Evolutionary conservation across 2,329 filamentous ascomycete species (phyloP).

Genomic region (Colletotrichum sp.): DNA sequence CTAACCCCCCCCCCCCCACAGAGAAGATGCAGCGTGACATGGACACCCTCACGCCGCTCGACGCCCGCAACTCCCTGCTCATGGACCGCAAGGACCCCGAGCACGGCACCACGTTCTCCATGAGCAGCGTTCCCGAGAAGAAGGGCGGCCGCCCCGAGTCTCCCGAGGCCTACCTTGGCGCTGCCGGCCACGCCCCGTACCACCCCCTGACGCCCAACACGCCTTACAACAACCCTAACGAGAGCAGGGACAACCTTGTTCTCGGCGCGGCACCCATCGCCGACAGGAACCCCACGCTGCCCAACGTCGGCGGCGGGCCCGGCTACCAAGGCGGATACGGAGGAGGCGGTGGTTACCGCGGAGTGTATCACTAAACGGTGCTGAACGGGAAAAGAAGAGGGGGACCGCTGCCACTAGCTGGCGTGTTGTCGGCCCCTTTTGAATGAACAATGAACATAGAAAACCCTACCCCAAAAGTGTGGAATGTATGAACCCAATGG

Average conservation of each 20-base stretch:
- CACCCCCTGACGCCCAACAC: conserved; percentile 42
- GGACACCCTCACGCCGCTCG: conserved; percentile 84
- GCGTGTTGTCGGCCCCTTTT: neutral
- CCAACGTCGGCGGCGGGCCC: conserved; percentile 21
- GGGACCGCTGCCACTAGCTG: neutral
- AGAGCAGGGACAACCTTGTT: conserved; percentile 42
- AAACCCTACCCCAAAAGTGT: conserved; percentile 1
- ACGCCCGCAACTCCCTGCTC: conserved; percentile 85
- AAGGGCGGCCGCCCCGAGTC: conserved; percentile 30
- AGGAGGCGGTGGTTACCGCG: conserved; percentile 15
- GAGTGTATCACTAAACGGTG: conserved; percentile 10
- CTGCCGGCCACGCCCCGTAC: conserved; percentile 24
- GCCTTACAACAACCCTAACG: conserved; percentile 27
- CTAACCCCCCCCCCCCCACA: conserved; percentile 40
- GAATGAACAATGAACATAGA: conserved; percentile 16
- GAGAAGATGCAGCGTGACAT: conserved; percentile 78
- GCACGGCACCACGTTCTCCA: conserved; percentile 45
- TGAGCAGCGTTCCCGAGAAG: conserved; percentile 37
- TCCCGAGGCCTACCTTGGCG: conserved; percentile 35
- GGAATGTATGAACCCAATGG: conserved; percentile 15
- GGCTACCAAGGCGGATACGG: conserved; percentile 11
- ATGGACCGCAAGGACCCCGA: conserved; percentile 56
- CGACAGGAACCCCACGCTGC: conserved; percentile 37
- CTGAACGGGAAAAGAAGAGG: neutral
- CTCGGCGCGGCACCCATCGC: conserved; percentile 42